Percentiles rank a stretch among this genome's conserved stretches.
Evolutionary conservation across 2,329 filamentous ascomycete genomes (phyloP).

Genomic region (Aureobasidium mangrovei): DNA sequence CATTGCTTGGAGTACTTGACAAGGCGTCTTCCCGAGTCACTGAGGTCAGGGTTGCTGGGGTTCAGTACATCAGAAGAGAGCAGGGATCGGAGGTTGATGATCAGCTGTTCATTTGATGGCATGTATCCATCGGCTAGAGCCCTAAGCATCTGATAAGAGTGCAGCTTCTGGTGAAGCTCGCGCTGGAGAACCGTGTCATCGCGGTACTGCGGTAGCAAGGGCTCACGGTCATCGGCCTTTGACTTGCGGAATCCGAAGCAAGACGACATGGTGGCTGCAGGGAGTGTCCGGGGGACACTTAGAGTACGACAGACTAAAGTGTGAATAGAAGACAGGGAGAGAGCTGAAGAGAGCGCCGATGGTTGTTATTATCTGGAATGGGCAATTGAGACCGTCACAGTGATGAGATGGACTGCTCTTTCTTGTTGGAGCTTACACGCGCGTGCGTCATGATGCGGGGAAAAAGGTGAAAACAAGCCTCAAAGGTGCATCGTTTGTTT

Average conservation of each 20-base stretch:
- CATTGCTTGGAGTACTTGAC: conserved; percentile 63
- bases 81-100: conserved; percentile 70
- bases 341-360: background rate
- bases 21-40: conserved; percentile 65
- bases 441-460: too few relatives aligned
- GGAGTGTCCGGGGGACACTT: background rate
- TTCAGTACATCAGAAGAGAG: conserved; percentile 72
- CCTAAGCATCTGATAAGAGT: conserved; percentile 83
- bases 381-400: too few relatives aligned
- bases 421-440: too few relatives aligned
- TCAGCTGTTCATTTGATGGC: conserved; percentile 79
- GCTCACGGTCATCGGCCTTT: conserved; percentile 56
- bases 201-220: conserved; percentile 72
- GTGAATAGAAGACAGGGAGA: background rate
- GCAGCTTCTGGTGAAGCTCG: conserved; percentile 77
- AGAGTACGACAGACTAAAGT: background rate
- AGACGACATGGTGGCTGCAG: conserved; percentile 43
- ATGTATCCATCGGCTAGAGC: conserved; percentile 79
- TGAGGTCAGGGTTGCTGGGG: conserved; percentile 64
- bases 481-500: too few relatives aligned
- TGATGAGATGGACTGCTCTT: too few relatives aligned
- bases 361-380: too few relatives aligned
- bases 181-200: conserved; percentile 74
- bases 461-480: too few relatives aligned
- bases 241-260: conserved; percentile 54